Evolutionary conservation across 1,284 basidiomycete genomes (phyloP).

Genomic region (Leccinum holopus): DNA sequence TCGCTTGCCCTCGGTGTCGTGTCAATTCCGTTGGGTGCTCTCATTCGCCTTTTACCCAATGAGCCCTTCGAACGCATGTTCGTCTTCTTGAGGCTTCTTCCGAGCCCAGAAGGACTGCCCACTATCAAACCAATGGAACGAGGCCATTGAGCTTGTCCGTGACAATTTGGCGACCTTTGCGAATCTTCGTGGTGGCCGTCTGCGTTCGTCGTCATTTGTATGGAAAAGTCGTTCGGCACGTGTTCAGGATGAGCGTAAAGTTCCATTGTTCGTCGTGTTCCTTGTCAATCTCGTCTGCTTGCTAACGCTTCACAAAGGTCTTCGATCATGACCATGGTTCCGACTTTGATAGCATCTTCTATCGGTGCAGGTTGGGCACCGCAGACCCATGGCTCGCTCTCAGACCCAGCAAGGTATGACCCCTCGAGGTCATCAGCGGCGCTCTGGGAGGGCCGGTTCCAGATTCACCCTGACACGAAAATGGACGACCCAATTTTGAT

Average conservation of each 20-base stretch:
- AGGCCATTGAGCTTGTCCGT: slow-evolving; percentile 73
- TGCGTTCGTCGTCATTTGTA: slow-evolving; percentile 81
- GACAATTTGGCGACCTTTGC: slow-evolving; percentile 84
- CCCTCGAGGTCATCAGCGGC: slow-evolving; percentile 79
- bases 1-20: slow-evolving; percentile 84
- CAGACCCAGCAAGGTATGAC: slow-evolving; percentile 73
- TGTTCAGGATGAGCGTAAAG: slow-evolving; percentile 48
- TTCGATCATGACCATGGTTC: slow-evolving; percentile 84
- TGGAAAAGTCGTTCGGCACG: slow-evolving; percentile 69
- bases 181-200: slow-evolving; percentile 81
- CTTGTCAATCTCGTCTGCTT: neutral
- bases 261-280: slow-evolving; percentile 37
- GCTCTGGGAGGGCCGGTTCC: slow-evolving; percentile 78
- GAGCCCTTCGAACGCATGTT: slow-evolving; percentile 76
- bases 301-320: slow-evolving; percentile 37
- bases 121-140: slow-evolving; percentile 66
- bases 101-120: slow-evolving; percentile 70
- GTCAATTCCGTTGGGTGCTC: slow-evolving; percentile 83
- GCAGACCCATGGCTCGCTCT: slow-evolving; percentile 54
- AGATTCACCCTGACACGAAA: slow-evolving; percentile 83
- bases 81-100: slow-evolving; percentile 63
- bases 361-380: slow-evolving; percentile 80
- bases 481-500: slow-evolving; percentile 46
- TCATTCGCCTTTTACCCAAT: slow-evolving; percentile 84
- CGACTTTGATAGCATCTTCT: slow-evolving; percentile 80